Evolutionary conservation across 257 asterid genomes (phyloP).

Genomic region (Cinchona pubescens): DNA sequence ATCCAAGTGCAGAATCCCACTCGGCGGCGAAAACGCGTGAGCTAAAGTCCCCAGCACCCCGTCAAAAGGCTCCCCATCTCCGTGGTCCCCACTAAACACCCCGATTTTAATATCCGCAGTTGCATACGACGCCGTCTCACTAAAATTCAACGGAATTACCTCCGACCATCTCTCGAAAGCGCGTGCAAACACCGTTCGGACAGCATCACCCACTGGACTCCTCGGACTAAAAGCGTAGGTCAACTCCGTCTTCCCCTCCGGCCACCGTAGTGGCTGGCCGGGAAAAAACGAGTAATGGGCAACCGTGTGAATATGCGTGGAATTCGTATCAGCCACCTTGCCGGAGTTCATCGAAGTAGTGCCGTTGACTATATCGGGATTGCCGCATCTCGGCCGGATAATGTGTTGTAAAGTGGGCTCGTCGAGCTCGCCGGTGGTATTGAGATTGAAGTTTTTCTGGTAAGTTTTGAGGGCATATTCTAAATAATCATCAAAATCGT

Average conservation of each 20-base stretch:
- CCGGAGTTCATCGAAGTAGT: conserved; percentile 51
- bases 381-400: conserved; percentile 69
- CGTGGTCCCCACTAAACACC: conserved; percentile 68
- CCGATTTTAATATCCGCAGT: conserved; percentile 62
- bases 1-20: conserved; percentile 68
- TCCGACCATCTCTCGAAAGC: conserved; percentile 91
- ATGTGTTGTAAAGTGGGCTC: conserved; percentile 44
- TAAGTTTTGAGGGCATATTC: conserved; percentile 56
- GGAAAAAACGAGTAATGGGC: conserved; percentile 73
- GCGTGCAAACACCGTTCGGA: conserved; percentile 40
- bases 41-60: conserved; percentile 81
- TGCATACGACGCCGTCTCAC: conserved; percentile 37
- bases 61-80: conserved; percentile 89
- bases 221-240: conserved; percentile 59
- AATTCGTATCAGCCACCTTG: neutral
- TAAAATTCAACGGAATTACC: conserved; percentile 61
- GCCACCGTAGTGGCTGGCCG: conserved; percentile 73
- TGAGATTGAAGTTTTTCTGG: conserved; percentile 72
- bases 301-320: conserved; percentile 36
- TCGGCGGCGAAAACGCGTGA: conserved; percentile 87
- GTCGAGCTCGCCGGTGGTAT: conserved; percentile 60
- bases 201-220: conserved; percentile 35
- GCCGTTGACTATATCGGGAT: conserved; percentile 66
- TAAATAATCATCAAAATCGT: conserved; percentile 57
- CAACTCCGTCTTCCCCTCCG: conserved; percentile 34